Base-by-base conservation (phyloP, 140 eudicot genomes). In the Ambrosia hybrid region DNA sequence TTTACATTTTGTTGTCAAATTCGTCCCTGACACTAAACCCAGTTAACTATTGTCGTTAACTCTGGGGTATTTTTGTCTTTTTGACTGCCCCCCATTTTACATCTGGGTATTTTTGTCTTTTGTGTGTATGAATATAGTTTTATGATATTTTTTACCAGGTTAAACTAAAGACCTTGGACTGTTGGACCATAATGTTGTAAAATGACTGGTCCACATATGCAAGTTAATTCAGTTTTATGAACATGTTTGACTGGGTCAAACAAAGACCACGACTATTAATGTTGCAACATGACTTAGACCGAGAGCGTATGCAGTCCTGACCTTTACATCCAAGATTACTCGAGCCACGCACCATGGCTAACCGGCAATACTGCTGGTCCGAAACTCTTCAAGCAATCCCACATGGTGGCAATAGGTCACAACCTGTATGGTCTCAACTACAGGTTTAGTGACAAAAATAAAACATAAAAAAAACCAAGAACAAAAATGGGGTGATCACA, bases 401-500 rank as follows among this genome's bases (percentile, higher is more conserved):
- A n/a, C n/a, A n/a, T n/a, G n/a, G n/a, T n/a, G n/a, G n/a, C n/a
- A n/a, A n/a, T n/a, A n/a, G n/a, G n/a, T n/a, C n/a, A n/a, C n/a
- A n/a, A n/a, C n/a, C n/a, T n/a, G n/a, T n/a, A n/a, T n/a, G n/a
- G n/a, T n/a, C n/a, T n/a, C n/a, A n/a, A n/a, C n/a, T n/a, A n/a
- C n/a, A n/a, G n/a, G n/a, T n/a, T n/a, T n/a, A n/a, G n/a, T n/a
- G n/a, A n/a, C n/a, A n/a, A n/a, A n/a, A n/a, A n/a, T n/a, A n/a
- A n/a, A n/a, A n/a, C n/a, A n/a, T n/a, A 34, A 37, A 43, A 72
- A 26, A 17, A 15, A 16, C 56, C 38, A 57, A 57, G 51, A 72
- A 73, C 64, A 78, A 72, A 78, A 72, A 3, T 73, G 74, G 70
- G 65, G 63, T 14, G 38, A 73, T 16, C 71, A 73, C 11, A 59